Conservation (phyloP, 257 asterid genomes). For the Solanum pennellii region DNA sequence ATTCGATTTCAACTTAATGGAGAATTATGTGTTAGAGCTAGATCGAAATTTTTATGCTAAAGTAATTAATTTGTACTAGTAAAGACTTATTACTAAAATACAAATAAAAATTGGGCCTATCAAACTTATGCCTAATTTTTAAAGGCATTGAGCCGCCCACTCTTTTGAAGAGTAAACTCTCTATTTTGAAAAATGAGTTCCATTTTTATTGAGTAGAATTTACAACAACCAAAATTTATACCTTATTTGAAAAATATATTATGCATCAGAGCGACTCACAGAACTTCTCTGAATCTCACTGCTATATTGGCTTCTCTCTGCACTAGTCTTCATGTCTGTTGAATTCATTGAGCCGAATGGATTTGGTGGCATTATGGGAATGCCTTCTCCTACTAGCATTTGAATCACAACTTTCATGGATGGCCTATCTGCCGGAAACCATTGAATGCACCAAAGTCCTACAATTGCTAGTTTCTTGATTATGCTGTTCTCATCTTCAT, state of each 20-base stretch:
- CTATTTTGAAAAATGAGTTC: neutral
- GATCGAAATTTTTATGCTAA: neutral
- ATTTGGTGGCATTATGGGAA: slow-evolving; percentile 62
- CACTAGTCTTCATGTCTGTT: neutral
- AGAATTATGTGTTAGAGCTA: neutral
- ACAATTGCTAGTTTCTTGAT: slow-evolving; percentile 53
- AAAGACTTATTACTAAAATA: neutral
- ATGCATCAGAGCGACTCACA: neutral
- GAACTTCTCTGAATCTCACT: slow-evolving; percentile 8
- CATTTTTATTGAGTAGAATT: neutral
- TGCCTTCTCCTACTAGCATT: slow-evolving; percentile 51
- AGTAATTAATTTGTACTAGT: neutral
- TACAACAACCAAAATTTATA: neutral
- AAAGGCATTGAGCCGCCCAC: too few relatives aligned
- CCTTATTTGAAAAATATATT: neutral
- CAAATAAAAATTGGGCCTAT: too few relatives aligned
- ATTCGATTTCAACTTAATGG: neutral
- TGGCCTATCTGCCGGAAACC: slow-evolving; percentile 75
- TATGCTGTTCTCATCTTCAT: slow-evolving; percentile 27
- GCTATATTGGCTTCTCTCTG: slow-evolving; percentile 11
- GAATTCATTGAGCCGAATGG: slow-evolving; percentile 42
- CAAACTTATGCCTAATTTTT: too few relatives aligned
- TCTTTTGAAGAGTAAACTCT: neutral
- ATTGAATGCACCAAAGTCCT: slow-evolving; percentile 78
- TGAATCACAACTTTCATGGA: slow-evolving; percentile 60